Conservation (phyloP, 2,329 filamentous ascomycete genomes). For the Eurotiales sp. region DNA sequence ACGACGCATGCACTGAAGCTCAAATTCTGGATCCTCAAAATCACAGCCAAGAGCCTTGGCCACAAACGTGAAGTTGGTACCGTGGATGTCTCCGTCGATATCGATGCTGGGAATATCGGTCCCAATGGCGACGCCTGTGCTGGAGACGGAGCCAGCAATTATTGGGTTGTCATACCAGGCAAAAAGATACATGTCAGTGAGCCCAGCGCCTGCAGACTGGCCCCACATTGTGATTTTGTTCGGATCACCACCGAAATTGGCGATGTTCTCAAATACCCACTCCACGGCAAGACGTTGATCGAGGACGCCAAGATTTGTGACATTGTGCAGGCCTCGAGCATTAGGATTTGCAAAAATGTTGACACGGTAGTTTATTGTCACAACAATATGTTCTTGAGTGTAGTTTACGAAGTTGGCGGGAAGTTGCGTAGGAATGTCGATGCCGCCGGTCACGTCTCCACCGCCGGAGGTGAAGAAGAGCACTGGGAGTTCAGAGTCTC, state of each 20-base stretch:
- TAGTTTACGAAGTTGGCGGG: constrained; percentile 39
- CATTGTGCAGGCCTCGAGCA: constrained; percentile 39
- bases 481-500: constrained; percentile 37
- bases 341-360: constrained; percentile 40
- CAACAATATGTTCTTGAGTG: constrained; percentile 37
- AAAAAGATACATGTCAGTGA: constrained; percentile 12
- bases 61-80: constrained; percentile 19
- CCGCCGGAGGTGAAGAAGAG: constrained; percentile 49
- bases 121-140: constrained; percentile 18
- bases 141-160: constrained; percentile 15
- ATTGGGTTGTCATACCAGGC: constrained; percentile 25
- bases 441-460: constrained; percentile 43
- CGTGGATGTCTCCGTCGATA: not conserved
- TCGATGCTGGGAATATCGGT: not conserved
- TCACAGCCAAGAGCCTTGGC: constrained; percentile 24
- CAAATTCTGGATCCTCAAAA: constrained; percentile 14
- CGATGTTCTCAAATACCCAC: constrained; percentile 70
- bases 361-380: constrained; percentile 43
- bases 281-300: constrained; percentile 70
- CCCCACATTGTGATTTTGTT: constrained; percentile 78
- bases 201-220: constrained; percentile 56
- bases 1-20: constrained; percentile 23
- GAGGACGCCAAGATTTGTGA: constrained; percentile 62
- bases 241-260: constrained; percentile 53
- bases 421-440: constrained; percentile 46